A percentile compares a stretch with the other conserved stretches of the same genome.
These are phyloP conservation scores for Triadica sebifera DNA, from an alignment of 345 rosid species.

Conservation along the genomic window DNA sequence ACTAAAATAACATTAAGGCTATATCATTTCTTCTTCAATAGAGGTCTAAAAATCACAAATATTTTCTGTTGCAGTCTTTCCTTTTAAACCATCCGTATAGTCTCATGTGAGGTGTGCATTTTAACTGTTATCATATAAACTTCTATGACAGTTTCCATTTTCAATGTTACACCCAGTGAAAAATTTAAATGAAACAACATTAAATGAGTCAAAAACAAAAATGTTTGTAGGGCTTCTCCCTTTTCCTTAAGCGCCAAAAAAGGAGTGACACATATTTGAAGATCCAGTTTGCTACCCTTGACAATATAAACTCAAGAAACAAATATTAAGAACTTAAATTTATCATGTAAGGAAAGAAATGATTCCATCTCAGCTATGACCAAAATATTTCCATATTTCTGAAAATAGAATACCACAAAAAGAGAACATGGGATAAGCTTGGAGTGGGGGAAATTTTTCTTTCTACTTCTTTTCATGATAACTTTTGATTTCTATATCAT, in stretches of 20 bases:
- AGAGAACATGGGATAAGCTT: not conserved
- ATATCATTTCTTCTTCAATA: not conserved
- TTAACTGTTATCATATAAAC: not conserved
- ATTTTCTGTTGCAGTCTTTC: not conserved
- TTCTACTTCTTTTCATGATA: not conserved
- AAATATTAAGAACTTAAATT: not conserved
- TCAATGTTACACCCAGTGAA: not conserved
- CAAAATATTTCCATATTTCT: not conserved
- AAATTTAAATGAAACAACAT: not conserved
- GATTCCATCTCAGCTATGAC: not conserved
- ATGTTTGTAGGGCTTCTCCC: not conserved
- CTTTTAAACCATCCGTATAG: not conserved
- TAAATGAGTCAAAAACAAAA: not conserved
- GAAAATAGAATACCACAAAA: not conserved
- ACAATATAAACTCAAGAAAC: not conserved
- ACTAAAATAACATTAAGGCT: not conserved
- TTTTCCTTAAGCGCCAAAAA: not conserved
- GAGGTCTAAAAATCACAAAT: not conserved
- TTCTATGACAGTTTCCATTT: not conserved
- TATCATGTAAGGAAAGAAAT: not conserved
- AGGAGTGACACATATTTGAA: not conserved
- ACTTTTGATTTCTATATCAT: not conserved
- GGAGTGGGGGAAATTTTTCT: not conserved
- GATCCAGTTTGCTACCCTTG: not conserved
- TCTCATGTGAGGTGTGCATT: not conserved